Evolutionary conservation across 768 basidiomycete species (phyloP).

Genomic region (Suillus paluster): DNA sequence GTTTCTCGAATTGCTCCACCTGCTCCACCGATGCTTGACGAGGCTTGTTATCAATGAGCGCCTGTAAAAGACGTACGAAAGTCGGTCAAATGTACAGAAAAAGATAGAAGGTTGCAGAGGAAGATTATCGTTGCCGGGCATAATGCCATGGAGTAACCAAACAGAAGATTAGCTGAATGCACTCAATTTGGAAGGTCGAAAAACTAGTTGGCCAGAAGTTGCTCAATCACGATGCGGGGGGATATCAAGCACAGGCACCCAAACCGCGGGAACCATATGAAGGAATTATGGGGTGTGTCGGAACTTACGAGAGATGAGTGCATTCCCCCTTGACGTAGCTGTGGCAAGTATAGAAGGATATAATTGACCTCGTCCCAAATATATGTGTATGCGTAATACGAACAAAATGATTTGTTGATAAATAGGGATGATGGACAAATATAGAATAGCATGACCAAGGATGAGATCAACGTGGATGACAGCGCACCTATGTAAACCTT

Average conservation of each 20-base stretch:
- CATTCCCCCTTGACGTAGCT: no score
- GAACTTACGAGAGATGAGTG: neutral
- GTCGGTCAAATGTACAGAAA: neutral
- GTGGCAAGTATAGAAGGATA: neutral
- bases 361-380: neutral
- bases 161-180: neutral
- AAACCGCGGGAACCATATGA: neutral
- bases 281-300: neutral
- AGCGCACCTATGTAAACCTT: neutral
- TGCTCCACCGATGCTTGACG: neutral
- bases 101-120: neutral
- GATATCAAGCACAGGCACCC: neutral
- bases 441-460: neutral
- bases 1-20: constrained; percentile 1
- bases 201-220: no score
- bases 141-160: neutral
- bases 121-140: neutral
- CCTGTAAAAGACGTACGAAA: neutral
- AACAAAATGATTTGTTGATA: neutral
- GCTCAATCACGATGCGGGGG: neutral
- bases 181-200: neutral
- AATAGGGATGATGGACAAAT: neutral
- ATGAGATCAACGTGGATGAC: neutral
- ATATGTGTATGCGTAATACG: neutral
- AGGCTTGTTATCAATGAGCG: neutral